These are phyloP conservation scores for Claviceps cyperi DNA, from an alignment of 2,329 filamentous ascomycete species.

Conservation along the genomic window DNA sequence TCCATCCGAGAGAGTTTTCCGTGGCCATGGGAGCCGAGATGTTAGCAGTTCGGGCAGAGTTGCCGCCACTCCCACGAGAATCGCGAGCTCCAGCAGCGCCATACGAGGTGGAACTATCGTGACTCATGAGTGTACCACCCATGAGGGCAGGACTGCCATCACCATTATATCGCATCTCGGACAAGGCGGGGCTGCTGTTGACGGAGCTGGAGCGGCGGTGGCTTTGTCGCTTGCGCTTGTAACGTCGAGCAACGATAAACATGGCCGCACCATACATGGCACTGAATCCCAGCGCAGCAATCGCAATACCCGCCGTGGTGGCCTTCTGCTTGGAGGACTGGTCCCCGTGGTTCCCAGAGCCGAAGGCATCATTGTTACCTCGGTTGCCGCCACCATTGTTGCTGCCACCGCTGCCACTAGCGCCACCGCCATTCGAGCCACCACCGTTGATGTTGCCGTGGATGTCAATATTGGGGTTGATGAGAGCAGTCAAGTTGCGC, in stretches of 20 bases:
- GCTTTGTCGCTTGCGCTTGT: conserved; percentile 70
- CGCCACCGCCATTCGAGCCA: conserved; percentile 18
- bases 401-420: conserved; percentile 10
- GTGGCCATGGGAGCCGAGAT: conserved; percentile 86
- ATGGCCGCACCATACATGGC: conserved; percentile 86
- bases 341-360: conserved; percentile 26
- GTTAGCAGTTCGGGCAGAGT: conserved; percentile 41
- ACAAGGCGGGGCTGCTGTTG: conserved; percentile 29
- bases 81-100: conserved; percentile 35
- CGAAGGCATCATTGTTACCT: conserved; percentile 26
- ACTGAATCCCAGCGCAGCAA: conserved; percentile 63
- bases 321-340: conserved; percentile 45
- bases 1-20: conserved; percentile 93
- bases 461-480: conserved; percentile 60
- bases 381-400: conserved; percentile 20
- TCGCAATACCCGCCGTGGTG: conserved; percentile 54
- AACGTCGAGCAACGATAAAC: conserved; percentile 82
- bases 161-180: conserved; percentile 37
- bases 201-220: conserved; percentile 69
- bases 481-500: conserved; percentile 58
- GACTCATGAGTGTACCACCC: conserved; percentile 51
- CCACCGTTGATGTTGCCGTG: conserved; percentile 23
- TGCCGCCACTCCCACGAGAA: conserved; percentile 52
- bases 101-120: conserved; percentile 39
- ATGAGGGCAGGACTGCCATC: conserved; percentile 47